Evolutionary conservation across 257 asterid genomes (phyloP).

Genomic region (Solanum lycopersicoides): DNA sequence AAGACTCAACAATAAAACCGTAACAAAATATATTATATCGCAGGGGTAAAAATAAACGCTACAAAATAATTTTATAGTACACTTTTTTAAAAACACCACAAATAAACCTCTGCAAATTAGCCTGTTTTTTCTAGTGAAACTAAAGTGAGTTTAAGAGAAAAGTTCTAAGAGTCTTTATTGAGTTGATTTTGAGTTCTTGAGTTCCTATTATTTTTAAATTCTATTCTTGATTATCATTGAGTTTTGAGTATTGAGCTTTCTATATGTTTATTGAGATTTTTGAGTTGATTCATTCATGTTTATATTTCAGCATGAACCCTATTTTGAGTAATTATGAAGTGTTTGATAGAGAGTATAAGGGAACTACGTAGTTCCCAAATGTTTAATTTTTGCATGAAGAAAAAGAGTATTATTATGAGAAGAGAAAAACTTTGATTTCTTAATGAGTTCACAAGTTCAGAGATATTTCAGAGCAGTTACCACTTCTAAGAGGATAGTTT

Average conservation of each 20-base stretch:
- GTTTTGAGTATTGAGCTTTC: not conserved
- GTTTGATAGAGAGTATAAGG: not conserved
- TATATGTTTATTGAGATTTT: not conserved
- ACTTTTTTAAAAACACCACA: no score
- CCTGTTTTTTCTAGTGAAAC: no score
- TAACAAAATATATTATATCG: no score
- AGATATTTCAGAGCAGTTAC: not conserved
- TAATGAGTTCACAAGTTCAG: not conserved
- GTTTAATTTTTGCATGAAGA: not conserved
- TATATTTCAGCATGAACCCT: not conserved
- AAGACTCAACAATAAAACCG: no score
- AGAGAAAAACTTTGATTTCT: not conserved
- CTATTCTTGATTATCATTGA: no score
- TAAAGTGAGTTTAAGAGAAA: not conserved
- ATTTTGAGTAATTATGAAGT: not conserved
- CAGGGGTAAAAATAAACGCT: no score
- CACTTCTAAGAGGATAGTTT: not conserved
- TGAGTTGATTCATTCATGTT: not conserved
- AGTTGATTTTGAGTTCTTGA: not conserved
- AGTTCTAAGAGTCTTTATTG: not conserved
- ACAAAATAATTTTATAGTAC: no score
- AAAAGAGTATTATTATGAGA: not conserved
- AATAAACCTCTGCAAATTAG: no score
- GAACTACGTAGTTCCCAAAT: not conserved
- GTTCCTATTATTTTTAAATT: not conserved